Evolutionary conservation across 1,284 basidiomycete genomes (phyloP), one percentile per base, ranked within the genome.

Genomic region (Schizopora paradoxa): DNA sequence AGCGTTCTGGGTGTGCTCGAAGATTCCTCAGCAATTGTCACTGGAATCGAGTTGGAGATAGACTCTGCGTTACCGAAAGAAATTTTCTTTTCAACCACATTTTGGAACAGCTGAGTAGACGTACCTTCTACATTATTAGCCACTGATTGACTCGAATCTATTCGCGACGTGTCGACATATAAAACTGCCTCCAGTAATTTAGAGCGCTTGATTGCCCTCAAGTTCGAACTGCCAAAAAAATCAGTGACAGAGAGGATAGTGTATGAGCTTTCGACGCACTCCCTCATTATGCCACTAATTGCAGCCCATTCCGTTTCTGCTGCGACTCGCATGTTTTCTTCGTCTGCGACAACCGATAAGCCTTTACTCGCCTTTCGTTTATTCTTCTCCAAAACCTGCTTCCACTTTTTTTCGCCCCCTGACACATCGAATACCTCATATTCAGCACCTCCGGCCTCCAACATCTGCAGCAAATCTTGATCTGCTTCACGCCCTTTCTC

Each of bases 371-470:
- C 58, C 1, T 55, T 55, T 32, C 49, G 66, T 43, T 69, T 67
- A 1, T 70, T 73, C 44, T 79, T 73, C 1, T 66, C 64, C 3
- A 87, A 54, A 6, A 74, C 61, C 54, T 68, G 68, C 47, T 70
- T 71, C 57, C 76, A 75, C 47, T 73, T 76, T 2, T 60, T 59
- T 16, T 65, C 58, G 1, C 79, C 79, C 1, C 60, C 62, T 18
- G 64, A 63, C 2, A 78, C 65, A 34, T 77, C 68, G 51, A 82
- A 81, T 27, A 65, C 70, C 51, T 85, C 82, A 43, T 79, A 73
- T 23, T 71, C 68, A 0, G 74, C 83, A 6, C 69, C 73, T 0
- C 76, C 82, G 25, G 73, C 63, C 40, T 65, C 64, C 39, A 84
- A 66, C 14, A 83, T 58, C 13, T 76, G 74, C 43, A 70, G 66